phyloP scores from a whole-genome alignment of 2,329 filamentous ascomycete genomes.

The Alternaria incomplexa region DNA sequence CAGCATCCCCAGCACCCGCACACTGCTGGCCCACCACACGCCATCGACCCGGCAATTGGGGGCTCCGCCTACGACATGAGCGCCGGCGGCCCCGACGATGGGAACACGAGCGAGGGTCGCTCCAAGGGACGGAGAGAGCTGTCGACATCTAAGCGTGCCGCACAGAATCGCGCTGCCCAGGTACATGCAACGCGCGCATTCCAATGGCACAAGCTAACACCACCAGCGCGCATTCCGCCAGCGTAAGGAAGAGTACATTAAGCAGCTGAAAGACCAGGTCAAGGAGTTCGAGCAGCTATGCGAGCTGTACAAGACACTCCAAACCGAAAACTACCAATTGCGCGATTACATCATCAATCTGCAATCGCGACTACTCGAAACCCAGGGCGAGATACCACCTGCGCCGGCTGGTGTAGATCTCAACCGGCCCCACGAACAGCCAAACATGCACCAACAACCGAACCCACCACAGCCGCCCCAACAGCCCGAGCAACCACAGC shows the following conservation, averaged over 20 bases:
- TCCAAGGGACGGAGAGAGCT: constrained; percentile 81
- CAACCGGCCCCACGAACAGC: constrained; percentile 56
- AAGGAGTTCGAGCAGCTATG: constrained; percentile 79
- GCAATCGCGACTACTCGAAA: constrained; percentile 83
- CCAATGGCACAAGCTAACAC: constrained; percentile 27
- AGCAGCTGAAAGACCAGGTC: constrained; percentile 94
- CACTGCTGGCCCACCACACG: constrained; percentile 56
- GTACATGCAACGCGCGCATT: constrained; percentile 56
- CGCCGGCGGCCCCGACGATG: constrained; percentile 54
- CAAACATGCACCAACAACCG: constrained; percentile 29
- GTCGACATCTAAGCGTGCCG: constrained; percentile 93
- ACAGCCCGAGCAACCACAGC: constrained; percentile 28
- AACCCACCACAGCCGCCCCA: constrained; percentile 25
- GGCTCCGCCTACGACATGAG: constrained; percentile 58
- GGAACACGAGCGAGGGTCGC: constrained; percentile 53
- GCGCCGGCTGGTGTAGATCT: constrained; percentile 82
- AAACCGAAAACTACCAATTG: constrained; percentile 87
- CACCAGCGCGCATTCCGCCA: constrained; percentile 90
- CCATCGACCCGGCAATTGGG: constrained; percentile 66
- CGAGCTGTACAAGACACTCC: constrained; percentile 77
- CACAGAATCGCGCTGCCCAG: constrained; percentile 96
- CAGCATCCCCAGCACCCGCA: constrained; percentile 33
- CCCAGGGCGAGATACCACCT: constrained; percentile 81
- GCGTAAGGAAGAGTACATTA: constrained; percentile 97
- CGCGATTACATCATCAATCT: constrained; percentile 92